These are phyloP conservation scores for Saccharomyces eubayanus DNA, from an alignment of 805 yeast genomes.

Conservation along the genomic window DNA sequence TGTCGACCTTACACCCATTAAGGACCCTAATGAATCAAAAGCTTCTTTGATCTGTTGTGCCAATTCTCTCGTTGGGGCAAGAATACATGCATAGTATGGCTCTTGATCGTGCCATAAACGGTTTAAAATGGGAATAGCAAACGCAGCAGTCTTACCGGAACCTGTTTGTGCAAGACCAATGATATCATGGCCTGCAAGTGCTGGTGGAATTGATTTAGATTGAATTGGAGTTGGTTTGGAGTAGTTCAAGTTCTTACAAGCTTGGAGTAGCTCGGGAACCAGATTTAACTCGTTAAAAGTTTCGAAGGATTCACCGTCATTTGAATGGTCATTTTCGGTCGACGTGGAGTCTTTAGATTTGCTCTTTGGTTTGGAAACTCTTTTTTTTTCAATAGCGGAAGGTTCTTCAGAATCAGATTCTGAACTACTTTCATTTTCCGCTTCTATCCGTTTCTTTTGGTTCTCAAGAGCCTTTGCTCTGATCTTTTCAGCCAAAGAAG, in stretches of 20 bases:
- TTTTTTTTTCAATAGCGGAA: slow-evolving; percentile 3
- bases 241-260: slow-evolving; percentile 67
- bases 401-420: slow-evolving; percentile 5
- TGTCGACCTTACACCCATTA: slow-evolving; percentile 85
- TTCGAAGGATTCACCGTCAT: slow-evolving; percentile 22
- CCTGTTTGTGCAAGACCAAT: slow-evolving; percentile 97
- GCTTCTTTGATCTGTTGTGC: slow-evolving; percentile 89
- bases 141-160: slow-evolving; percentile 97
- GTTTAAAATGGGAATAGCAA: slow-evolving; percentile 91
- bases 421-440: slow-evolving; percentile 3
- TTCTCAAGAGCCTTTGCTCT: slow-evolving; percentile 35
- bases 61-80: slow-evolving; percentile 80
- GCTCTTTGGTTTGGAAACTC: not conserved
- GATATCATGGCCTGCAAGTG: slow-evolving; percentile 81
- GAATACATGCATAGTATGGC: slow-evolving; percentile 80
- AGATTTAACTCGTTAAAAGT: slow-evolving; percentile 53
- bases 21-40: slow-evolving; percentile 83
- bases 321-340: slow-evolving; percentile 7
- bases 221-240: slow-evolving; percentile 90
- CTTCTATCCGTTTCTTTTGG: slow-evolving; percentile 14
- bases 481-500: slow-evolving; percentile 51
- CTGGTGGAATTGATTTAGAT: slow-evolving; percentile 82
- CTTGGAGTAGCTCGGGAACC: slow-evolving; percentile 71
- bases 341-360: slow-evolving; percentile 1
- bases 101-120: slow-evolving; percentile 82